Percentiles rank a stretch among this genome's conserved stretches.
Evolutionary conservation across 768 basidiomycete genomes (phyloP).

Genomic region (Mycena vitilis): DNA sequence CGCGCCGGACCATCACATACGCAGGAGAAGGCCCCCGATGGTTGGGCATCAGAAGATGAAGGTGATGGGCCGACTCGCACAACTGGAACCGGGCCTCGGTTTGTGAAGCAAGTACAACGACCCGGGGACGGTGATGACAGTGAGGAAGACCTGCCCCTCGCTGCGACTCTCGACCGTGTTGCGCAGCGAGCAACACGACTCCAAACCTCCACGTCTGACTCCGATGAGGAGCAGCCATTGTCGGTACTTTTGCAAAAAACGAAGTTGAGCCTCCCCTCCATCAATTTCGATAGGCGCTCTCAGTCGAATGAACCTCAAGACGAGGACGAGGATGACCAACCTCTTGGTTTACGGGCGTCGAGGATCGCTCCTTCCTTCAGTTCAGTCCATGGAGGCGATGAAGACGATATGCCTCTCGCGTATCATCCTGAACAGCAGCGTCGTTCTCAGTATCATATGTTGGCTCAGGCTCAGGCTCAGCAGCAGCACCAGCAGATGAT

Average conservation of each 20-base stretch:
- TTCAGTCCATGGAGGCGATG: slow-evolving; percentile 51
- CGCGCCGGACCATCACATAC: slow-evolving; percentile 36
- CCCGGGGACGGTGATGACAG: slow-evolving; percentile 62
- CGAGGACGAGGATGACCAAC: slow-evolving; percentile 77
- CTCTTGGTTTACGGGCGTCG: slow-evolving; percentile 77
- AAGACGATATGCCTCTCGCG: slow-evolving; percentile 78
- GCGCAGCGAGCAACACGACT: slow-evolving; percentile 54
- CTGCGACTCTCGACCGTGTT: slow-evolving; percentile 69
- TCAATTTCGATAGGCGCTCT: slow-evolving; percentile 53
- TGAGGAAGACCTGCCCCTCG: slow-evolving; percentile 85
- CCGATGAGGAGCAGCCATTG: slow-evolving; percentile 81
- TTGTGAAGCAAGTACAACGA: slow-evolving; percentile 47
- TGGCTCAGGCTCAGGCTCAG: slow-evolving; percentile 49
- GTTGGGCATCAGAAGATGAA: slow-evolving; percentile 77
- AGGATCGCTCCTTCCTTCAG: slow-evolving; percentile 48
- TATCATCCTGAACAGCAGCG: slow-evolving; percentile 86
- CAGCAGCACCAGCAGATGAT: slow-evolving; percentile 73
- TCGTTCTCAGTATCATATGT: slow-evolving; percentile 72
- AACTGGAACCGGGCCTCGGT: slow-evolving; percentile 69
- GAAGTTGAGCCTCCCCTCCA: slow-evolving; percentile 56
- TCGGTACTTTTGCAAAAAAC: slow-evolving; percentile 65
- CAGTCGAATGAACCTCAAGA: slow-evolving; percentile 25
- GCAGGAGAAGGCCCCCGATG: slow-evolving; percentile 42
- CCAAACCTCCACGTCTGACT: slow-evolving; percentile 50
- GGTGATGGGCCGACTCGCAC: slow-evolving; percentile 63